Evolutionary conservation across 2,329 filamentous ascomycete species (phyloP).

Genomic region (Hypoxylon sp.): DNA sequence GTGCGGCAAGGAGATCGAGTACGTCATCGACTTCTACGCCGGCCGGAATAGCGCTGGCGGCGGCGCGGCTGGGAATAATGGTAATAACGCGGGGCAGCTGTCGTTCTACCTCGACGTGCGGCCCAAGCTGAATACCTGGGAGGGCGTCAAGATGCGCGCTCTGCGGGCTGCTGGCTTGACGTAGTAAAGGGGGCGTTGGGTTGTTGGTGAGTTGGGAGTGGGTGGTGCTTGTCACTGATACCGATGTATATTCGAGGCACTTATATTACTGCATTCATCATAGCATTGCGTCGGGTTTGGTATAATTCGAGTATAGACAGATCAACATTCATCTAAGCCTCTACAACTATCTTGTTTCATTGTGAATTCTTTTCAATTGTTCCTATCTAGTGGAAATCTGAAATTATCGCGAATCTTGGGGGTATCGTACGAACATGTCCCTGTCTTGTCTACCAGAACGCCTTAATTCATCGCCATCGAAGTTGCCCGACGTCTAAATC

Average conservation of each 20-base stretch:
- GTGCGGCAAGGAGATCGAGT: constrained; percentile 87
- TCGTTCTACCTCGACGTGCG: constrained; percentile 77
- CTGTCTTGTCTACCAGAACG: constrained; percentile 14
- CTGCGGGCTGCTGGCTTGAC: constrained; percentile 64
- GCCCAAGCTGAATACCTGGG: constrained; percentile 76
- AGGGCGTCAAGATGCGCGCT: constrained; percentile 75
- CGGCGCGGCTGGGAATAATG: too few relatives aligned
- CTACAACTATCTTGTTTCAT: neutral
- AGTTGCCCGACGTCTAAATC: too few relatives aligned
- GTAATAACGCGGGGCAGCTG: constrained; percentile 56
- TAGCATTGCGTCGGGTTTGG: constrained; percentile 31
- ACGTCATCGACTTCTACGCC: constrained; percentile 98
- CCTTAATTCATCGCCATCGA: constrained; percentile 8
- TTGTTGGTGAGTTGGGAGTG: constrained; percentile 14
- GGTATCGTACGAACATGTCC: constrained; percentile 32
- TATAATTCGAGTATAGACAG: constrained; percentile 22
- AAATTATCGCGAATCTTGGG: constrained; percentile 25
- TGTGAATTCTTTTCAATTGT: constrained; percentile 11
- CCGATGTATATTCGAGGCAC: constrained; percentile 28
- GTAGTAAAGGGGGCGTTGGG: constrained; percentile 47
- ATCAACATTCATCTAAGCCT: constrained; percentile 31
- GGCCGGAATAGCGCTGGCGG: constrained; percentile 65
- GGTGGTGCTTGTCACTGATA: constrained; percentile 13
- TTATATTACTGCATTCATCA: constrained; percentile 8
- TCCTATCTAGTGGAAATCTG: neutral